Base-by-base conservation (phyloP, 2,329 filamentous ascomycete species). In the Ampelomyces quisqualis region DNA sequence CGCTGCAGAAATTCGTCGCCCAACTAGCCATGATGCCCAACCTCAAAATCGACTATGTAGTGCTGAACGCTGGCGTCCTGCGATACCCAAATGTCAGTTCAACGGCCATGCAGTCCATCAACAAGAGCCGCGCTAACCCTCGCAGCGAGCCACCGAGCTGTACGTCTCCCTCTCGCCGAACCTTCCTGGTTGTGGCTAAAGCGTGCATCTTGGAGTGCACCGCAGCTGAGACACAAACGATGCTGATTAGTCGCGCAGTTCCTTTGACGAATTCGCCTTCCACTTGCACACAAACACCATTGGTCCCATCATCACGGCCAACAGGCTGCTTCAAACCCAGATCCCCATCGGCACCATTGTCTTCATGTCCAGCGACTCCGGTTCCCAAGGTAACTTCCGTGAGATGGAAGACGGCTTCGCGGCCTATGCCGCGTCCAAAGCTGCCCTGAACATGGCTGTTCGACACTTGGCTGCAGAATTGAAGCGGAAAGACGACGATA, bases 271-370 rank as follows among this genome's bases (percentile, higher is more conserved):
- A 29, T 80, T 81, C 45, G 70, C 74, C 8, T 72, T 76, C 45
- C 78, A 81, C 50, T 67, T 81, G 4, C 71, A 77, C 38, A 80
- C 77, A 27, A 81, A 81, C 57, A 77, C 77, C 11, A 77, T 82
- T 40, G 78, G 78, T 0, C 78, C 78, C n/a, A 76, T 81, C 44
- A 73, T 80, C 43, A 71, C 72, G 24, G 78, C 78, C 2, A 76
- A 79, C 44, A 72, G 73, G 38, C 65, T 81, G 3, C 68, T 81
- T 0, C 63, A 73, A 37, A 69, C 70, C 7, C 64, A 65, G 22
- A 72, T 75, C 11, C 68, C 70, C 3, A 72, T 77, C 42, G 69
- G 70, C n/a, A 76, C 71, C 13, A 70, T 80, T 7, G 68, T 74
- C 20, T 66, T 81, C 69, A 80, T 80, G 60, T 80, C 77, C 8